Evolutionary conservation across 495 filamentous ascomycete genomes (phyloP).

Genomic region (Xylaria curta): DNA sequence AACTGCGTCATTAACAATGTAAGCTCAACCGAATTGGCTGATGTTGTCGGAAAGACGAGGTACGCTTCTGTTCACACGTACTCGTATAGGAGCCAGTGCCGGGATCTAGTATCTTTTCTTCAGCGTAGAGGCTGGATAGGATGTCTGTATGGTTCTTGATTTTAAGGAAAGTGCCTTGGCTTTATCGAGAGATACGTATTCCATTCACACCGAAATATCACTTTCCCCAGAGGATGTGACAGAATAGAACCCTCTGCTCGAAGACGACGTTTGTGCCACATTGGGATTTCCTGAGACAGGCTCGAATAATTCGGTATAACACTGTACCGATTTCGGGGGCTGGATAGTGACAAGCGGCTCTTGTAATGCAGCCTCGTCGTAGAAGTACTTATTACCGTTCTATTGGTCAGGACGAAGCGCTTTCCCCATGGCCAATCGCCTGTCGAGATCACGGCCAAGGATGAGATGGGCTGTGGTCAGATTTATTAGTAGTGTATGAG

Average conservation of each 20-base stretch:
- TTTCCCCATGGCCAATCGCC: too few relatives aligned
- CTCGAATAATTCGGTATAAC: not conserved
- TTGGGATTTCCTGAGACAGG: not conserved
- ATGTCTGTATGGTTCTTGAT: not conserved
- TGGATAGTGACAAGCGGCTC: not conserved
- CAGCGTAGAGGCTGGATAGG: not conserved
- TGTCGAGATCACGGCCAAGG: not conserved
- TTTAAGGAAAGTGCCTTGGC: too few relatives aligned
- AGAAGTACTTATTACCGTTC: too few relatives aligned
- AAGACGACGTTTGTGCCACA: not conserved
- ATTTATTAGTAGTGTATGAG: too few relatives aligned
- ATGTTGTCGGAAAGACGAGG: not conserved
- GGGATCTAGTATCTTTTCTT: not conserved
- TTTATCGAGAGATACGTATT: not conserved
- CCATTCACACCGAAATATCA: not conserved
- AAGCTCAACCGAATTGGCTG: not conserved
- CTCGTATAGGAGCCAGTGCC: not conserved
- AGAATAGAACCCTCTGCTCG: not conserved
- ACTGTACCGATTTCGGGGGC: not conserved
- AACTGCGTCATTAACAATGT: not conserved
- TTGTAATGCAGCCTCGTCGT: not conserved
- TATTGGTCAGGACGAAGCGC: too few relatives aligned
- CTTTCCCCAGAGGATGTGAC: not conserved
- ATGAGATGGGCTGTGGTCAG: not conserved
- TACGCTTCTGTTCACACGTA: not conserved